Conservation (phyloP, 129 eudicot genomes). For the Daucus carota region DH1_v3.0 NC_030384.2:18652501-18653000, state of each 20-base stretch:
- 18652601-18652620: neutral
- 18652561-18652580: neutral
- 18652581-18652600: neutral
- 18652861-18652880: neutral
- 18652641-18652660: neutral
- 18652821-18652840: neutral
- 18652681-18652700: neutral
- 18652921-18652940: neutral
- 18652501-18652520: neutral
- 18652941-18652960: conserved; percentile 4
- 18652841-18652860: neutral
- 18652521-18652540: conserved; percentile 1
- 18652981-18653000: neutral
- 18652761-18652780: conserved; percentile 1
- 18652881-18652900: neutral
- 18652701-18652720: conserved; percentile 6
- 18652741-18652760: neutral
- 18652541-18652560: neutral
- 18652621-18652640: neutral
- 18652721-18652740: neutral
- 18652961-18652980: neutral
- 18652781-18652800: neutral
- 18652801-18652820: neutral
- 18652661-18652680: neutral
- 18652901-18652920: neutral